phyloP scores from a whole-genome alignment of 2,329 filamentous ascomycete genomes.

The Cladophialophora psammophila region DNA sequence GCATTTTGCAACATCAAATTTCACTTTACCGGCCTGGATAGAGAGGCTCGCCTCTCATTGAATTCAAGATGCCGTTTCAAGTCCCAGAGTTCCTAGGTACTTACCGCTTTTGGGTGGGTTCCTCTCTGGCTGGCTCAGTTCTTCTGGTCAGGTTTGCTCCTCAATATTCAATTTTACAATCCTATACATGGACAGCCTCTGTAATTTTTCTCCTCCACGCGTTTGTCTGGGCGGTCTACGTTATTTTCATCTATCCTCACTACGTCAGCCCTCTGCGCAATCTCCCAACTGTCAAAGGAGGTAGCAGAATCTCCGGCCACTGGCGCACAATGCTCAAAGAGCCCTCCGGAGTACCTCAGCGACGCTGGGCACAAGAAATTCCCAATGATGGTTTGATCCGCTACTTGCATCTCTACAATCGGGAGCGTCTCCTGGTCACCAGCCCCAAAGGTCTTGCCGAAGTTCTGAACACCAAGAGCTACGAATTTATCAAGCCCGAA shows the following conservation, averaged over 20 bases:
- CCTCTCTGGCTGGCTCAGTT: constrained; percentile 32
- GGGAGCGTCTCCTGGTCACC: constrained; percentile 68
- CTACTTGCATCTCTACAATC: constrained; percentile 68
- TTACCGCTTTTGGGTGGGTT: constrained; percentile 34
- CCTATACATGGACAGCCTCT: constrained; percentile 41
- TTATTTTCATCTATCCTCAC: constrained; percentile 63
- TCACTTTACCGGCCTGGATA: background rate
- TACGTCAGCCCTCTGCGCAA: constrained; percentile 66
- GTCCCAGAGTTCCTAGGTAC: constrained; percentile 40
- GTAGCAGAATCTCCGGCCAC: constrained; percentile 56
- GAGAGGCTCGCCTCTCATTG: background rate
- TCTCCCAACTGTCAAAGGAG: constrained; percentile 61
- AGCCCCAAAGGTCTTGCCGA: constrained; percentile 72
- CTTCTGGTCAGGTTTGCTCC: constrained; percentile 39
- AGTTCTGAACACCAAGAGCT: constrained; percentile 71
- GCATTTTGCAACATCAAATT: background rate
- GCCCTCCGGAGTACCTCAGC: constrained; percentile 49
- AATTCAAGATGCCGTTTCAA: constrained; percentile 59
- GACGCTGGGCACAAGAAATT: constrained; percentile 63
- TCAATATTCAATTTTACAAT: constrained; percentile 44
- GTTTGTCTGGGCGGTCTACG: constrained; percentile 43
- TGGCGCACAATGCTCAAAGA: constrained; percentile 47
- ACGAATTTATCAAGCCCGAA: constrained; percentile 72
- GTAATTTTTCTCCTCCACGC: constrained; percentile 40
- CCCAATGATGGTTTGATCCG: constrained; percentile 74